Evolutionary conservation across 2,329 filamentous ascomycete species (phyloP).

Genomic region (Monosporascus sp.): DNA sequence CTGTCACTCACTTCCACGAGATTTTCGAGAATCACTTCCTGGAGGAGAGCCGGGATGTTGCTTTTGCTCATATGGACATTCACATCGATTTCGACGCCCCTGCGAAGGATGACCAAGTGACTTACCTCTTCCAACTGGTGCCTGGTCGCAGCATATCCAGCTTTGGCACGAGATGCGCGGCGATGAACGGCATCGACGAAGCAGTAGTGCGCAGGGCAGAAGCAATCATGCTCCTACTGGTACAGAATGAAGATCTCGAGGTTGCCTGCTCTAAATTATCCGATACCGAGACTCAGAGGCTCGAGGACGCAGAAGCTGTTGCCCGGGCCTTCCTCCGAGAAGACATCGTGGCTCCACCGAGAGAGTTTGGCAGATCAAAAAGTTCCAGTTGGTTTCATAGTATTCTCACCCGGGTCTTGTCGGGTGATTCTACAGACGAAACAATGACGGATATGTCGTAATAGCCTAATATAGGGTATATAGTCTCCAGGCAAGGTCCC

Average conservation of each 20-base stretch:
- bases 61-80: slow-evolving; percentile 69
- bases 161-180: slow-evolving; percentile 81
- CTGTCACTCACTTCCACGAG: slow-evolving; percentile 63
- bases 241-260: slow-evolving; percentile 70
- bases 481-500: not conserved
- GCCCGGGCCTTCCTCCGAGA: slow-evolving; percentile 53
- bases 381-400: slow-evolving; percentile 13
- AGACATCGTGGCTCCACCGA: slow-evolving; percentile 26
- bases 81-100: slow-evolving; percentile 47
- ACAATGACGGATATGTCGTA: not conserved
- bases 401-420: slow-evolving; percentile 20
- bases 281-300: slow-evolving; percentile 53
- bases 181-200: slow-evolving; percentile 74
- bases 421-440: not conserved
- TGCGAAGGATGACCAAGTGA: slow-evolving; percentile 56
- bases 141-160: slow-evolving; percentile 69
- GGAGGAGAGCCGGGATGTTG: slow-evolving; percentile 40
- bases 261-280: slow-evolving; percentile 65
- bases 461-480: not conserved
- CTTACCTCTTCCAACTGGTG: slow-evolving; percentile 67
- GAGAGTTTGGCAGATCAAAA: slow-evolving; percentile 2
- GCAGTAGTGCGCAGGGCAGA: slow-evolving; percentile 71
- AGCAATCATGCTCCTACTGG: slow-evolving; percentile 61
- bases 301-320: slow-evolving; percentile 61
- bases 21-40: slow-evolving; percentile 64